Evolutionary conservation across 2,329 filamentous ascomycete species (phyloP), one percentile per base, ranked within the genome.

Genomic region (Nemania sp.): DNA sequence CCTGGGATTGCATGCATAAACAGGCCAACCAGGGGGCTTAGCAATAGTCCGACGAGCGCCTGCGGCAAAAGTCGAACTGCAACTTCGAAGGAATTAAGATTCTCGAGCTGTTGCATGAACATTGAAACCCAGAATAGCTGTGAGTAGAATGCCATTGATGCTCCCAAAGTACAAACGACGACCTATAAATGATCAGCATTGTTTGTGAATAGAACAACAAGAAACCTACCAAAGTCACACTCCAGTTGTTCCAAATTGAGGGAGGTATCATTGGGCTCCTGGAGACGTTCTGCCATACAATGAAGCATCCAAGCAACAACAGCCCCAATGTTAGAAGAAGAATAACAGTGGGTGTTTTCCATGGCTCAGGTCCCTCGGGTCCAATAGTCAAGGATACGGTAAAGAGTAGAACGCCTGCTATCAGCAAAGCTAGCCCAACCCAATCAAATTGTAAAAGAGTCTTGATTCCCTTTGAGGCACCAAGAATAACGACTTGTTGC

Each of bases 111-210:
- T 62, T 79, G 77, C 73, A 79, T 73, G 70, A 78, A 80, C 72
- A 79, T 74, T 1, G 76, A 76, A 13, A 79, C 71, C 78, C 78
- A 79, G 67, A 79, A 79, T 1, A 78, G 62, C 18, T 77, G 74
- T 1, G 78, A 76, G 55, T 76, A 79, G 65, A 75, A 80, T 47
- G 76, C 73, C 74, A 79, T 77, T 8, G 77, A 74, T 11, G 75
- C 74, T 45, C 72, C 71, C n/a, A 78, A 56, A 3, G 76, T 76
- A 64, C 74, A 73, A 15, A 78, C 52, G 32, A 77, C 71, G 8
- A 77, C 59, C 77, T 78, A 32, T 8, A 49, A 47, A 32, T 72
- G 20, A 73, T 72, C 5, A 68, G 66, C 35, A 15, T 41, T 20
- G 11, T 29, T 20, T 5, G 27, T 8, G 35, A 27, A 18, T 52